A percentile compares a stretch with the other conserved stretches of the same genome.
Conservation (phyloP, 352 stramenopile species). For the Stramenopiles sp. region DNA sequence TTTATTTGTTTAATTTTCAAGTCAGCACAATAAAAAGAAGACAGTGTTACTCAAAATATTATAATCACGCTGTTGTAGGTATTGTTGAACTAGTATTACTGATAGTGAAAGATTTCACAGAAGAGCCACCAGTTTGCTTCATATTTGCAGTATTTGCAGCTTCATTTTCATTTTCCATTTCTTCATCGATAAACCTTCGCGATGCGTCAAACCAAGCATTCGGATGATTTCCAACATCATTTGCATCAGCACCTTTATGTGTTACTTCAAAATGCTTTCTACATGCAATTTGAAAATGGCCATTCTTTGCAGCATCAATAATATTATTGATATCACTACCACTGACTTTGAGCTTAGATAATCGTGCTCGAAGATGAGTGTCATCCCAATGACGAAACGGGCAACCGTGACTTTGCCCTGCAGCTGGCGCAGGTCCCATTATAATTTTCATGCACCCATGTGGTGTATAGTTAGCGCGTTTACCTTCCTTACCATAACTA, state of each 20-base stretch:
- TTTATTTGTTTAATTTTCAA: too few species aligned
- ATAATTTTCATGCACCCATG: conserved; percentile 67
- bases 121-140: too few species aligned
- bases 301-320: conserved; percentile 38
- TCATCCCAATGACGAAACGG: conserved; percentile 80
- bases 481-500: conserved; percentile 97
- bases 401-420: conserved; percentile 82
- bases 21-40: too few species aligned
- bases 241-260: conserved; percentile 32
- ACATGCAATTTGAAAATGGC: conserved; percentile 90
- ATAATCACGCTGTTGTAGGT: too few species aligned
- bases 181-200: conserved; percentile 42
- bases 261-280: conserved; percentile 70
- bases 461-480: conserved; percentile 75
- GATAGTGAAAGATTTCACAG: too few species aligned
- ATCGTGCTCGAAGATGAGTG: conserved; percentile 42
- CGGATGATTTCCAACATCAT: conserved; percentile 82
- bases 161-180: too few species aligned
- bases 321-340: conserved; percentile 60
- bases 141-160: too few species aligned
- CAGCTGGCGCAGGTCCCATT: conserved; percentile 50
- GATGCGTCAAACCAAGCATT: conserved; percentile 88
- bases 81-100: too few species aligned
- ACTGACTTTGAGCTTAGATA: conserved; percentile 28
- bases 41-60: too few species aligned